Base-by-base conservation (phyloP, 2,329 filamentous ascomycete species). In the Alternaria sp. region DNA sequence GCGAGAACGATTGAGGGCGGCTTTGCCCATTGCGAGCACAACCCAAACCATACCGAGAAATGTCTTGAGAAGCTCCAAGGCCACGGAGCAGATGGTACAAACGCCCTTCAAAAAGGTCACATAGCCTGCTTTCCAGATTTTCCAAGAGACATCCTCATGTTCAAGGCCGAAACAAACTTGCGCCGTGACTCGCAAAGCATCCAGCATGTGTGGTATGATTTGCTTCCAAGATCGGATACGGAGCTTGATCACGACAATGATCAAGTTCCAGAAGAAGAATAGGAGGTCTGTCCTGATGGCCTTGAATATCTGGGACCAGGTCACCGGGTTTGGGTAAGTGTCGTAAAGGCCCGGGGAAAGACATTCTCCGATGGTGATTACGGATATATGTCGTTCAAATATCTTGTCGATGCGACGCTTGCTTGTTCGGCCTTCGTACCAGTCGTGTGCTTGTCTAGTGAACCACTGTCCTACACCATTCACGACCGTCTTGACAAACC, bases 371-470 rank as follows among this genome's bases (percentile, higher is more conserved):
- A 54, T 57, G 12, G 44, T 36, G 28, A 34, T 48, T 3, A 16
- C 12, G 3, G 43, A 27, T 9, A 36, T 4, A 9, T 20, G 41
- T 11, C 49, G 40, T 25, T 58, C 40, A 9, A 46, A 38, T n/a
- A 57, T 34, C 18, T 34, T 44, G 27, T 57, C 54, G 44, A 61
- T 61, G 43, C 49, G 59, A 27, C 38, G 43, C 27, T 34, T 30
- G 27, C 27, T 45, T 20, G 8, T 30, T 9, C 54, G 54, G 20
- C 46, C 20, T 16, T 49, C 25, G 34, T 57, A 57, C 46, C 49
- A 61, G 10, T 43, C 16, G 10, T 30, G 20, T n/a, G 43, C 32
- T 41, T 50, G 52, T 25, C 25, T 20, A 16, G 34, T 44, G 20
- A 28, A 27, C 44, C 57, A 55, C 5, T 28, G 34, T 11, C 3